Base-by-base conservation (phyloP, 345 rosid species). In the Populus simonii region DNA sequence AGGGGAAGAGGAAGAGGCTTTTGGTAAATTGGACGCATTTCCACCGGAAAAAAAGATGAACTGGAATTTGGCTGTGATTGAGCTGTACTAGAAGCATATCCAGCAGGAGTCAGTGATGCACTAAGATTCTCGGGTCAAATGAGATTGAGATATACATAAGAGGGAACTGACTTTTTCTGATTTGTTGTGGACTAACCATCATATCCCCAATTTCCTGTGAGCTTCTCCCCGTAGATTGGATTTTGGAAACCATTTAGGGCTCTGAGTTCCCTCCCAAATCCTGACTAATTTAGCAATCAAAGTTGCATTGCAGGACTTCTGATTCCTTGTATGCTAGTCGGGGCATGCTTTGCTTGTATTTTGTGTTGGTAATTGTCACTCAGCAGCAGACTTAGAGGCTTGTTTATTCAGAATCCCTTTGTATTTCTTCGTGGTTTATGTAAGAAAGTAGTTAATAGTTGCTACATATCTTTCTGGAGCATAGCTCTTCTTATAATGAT, bases 1-100 rank as follows among this genome's bases (percentile, higher is more conserved):
- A 72, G 89, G 85, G 90, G 94, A 72, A 80, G 90, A 33, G 95
- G 94, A 59, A 83, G 94, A 62, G 68, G 76, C 23, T 78, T 36
- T 66, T 9, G 68, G 66, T 80, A 70, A 43, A 68, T 35, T n/a
- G 10, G n/a, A 68, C 57, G 74, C n/a, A 3, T 61, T 17, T 8
- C 51, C 13, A 5, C 51, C 25, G 61, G 8, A 72, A 31, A 16
- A 66, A 33, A 4, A 20, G 27, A 43, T 45, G 47, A 70, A 38
- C 66, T 0, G 5, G 68, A 53, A 12, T 68, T 25, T 29, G 49
- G 67, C 73, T 36, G n/a, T 1, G 27, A 22, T 70, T 0, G 27
- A 33, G 41, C 59, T 69, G 53, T 6, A 11, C 62, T 20, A 4
- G 59, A 36, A 22, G 71, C 51, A 15, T 73, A 22, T 22, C 22